Conservation (phyloP, 2,329 filamentous ascomycete genomes). For the Diaporthe batatas region DNA sequence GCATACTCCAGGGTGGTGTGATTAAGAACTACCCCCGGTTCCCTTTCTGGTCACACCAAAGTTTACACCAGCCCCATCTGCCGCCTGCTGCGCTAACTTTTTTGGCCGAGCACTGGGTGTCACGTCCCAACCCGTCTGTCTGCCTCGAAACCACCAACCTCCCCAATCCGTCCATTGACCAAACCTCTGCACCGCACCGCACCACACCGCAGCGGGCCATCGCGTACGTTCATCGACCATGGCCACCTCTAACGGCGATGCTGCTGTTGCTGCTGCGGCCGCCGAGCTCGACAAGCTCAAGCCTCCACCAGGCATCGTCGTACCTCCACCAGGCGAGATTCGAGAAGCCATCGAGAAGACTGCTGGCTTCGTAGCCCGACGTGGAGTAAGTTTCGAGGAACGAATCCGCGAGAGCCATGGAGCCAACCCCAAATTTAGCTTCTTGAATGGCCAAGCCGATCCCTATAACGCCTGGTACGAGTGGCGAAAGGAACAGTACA, state of each 20-base stretch:
- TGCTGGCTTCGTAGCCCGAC: constrained; percentile 86
- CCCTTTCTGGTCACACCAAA: background rate
- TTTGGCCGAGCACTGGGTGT: constrained; percentile 7
- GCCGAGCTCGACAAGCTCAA: constrained; percentile 76
- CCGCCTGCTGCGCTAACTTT: constrained; percentile 16
- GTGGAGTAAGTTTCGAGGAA: constrained; percentile 80
- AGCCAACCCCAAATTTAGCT: constrained; percentile 90
- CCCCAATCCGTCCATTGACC: constrained; percentile 43
- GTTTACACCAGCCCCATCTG: background rate
- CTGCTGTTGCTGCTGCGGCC: constrained; percentile 59
- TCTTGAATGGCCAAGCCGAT: constrained; percentile 84
- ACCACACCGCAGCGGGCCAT: constrained; percentile 44
- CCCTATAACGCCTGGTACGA: constrained; percentile 89
- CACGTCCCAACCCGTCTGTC: constrained; percentile 1
- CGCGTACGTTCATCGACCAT: constrained; percentile 45
- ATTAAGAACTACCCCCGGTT: background rate
- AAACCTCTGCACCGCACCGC: background rate
- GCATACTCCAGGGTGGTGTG: background rate
- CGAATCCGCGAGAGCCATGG: constrained; percentile 88
- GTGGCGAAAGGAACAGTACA: constrained; percentile 91
- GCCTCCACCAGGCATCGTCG: constrained; percentile 84
- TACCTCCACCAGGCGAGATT: constrained; percentile 88
- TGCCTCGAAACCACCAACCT: constrained; percentile 37
- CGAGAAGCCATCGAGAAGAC: constrained; percentile 91
- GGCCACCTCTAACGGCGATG: constrained; percentile 65